Percentiles rank a stretch among this genome's conserved stretches.
Evolutionary conservation across 768 basidiomycete species (phyloP).

Genomic region (Lactifluus piperatus): DNA sequence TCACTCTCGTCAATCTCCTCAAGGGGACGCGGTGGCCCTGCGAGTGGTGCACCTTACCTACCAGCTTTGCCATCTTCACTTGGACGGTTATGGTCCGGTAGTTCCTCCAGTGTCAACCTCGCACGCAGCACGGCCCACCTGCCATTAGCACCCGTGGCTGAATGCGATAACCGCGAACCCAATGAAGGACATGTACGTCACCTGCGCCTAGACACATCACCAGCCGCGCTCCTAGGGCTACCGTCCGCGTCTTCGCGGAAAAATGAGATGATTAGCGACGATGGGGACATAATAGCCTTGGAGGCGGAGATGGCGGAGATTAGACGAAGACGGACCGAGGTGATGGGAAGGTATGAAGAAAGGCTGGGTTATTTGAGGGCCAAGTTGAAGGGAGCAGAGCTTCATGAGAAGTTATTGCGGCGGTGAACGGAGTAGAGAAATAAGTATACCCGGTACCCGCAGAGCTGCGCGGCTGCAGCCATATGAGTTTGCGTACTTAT

Average conservation of each 20-base stretch:
- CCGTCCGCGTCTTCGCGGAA: constrained; percentile 11
- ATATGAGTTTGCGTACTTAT: constrained; percentile 1
- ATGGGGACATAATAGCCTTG: constrained; percentile 30
- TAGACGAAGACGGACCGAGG: constrained; percentile 58
- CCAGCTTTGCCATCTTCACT: constrained; percentile 26
- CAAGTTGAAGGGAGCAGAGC: constrained; percentile 72
- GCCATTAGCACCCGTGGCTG: constrained; percentile 44
- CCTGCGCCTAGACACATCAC: constrained; percentile 2
- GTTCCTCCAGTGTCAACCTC: constrained; percentile 43
- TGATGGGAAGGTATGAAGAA: constrained; percentile 61
- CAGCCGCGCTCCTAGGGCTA: neutral
- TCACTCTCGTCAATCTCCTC: constrained; percentile 21
- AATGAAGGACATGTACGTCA: constrained; percentile 10
- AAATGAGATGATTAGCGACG: constrained; percentile 26
- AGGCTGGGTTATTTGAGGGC: constrained; percentile 75
- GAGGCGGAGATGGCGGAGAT: constrained; percentile 64
- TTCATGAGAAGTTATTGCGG: constrained; percentile 72
- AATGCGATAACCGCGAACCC: constrained; percentile 31
- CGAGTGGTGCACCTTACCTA: constrained; percentile 26
- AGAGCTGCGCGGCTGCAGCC: neutral
- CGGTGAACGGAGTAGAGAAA: constrained; percentile 27
- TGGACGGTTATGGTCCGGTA: constrained; percentile 29
- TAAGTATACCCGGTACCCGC: too few species aligned
- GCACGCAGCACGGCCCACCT: constrained; percentile 40
- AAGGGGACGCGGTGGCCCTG: constrained; percentile 12